A percentile compares a stretch with the other conserved stretches of the same genome.
Conservation (phyloP, 2,329 filamentous ascomycete species). For the Hymenoscyphus repandus region DNA sequence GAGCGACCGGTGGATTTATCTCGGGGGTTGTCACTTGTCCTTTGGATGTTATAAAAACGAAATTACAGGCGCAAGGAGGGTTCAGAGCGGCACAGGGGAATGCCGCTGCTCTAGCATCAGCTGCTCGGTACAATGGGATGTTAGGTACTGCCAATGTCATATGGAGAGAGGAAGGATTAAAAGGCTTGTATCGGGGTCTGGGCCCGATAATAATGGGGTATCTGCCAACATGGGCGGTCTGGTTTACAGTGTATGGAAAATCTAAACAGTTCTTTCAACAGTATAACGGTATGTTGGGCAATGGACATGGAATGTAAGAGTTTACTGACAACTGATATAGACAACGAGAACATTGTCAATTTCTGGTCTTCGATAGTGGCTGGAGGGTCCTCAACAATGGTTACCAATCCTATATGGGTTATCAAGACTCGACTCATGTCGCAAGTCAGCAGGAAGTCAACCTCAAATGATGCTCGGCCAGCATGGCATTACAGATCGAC, state of each 20-base stretch:
- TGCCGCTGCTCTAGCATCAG: conserved; percentile 20
- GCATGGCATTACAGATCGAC: conserved; percentile 91
- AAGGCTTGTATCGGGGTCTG: conserved; percentile 87
- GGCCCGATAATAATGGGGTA: conserved; percentile 95
- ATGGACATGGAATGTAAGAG: conserved; percentile 9
- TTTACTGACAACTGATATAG: conserved; percentile 36
- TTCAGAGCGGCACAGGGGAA: conserved; percentile 45
- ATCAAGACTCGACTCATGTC: conserved; percentile 99
- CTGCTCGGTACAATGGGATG: conserved; percentile 73
- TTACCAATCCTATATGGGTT: conserved; percentile 98
- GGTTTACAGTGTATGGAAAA: conserved; percentile 93
- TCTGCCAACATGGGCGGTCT: conserved; percentile 95
- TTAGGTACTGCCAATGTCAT: conserved; percentile 82
- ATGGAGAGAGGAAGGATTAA: conserved; percentile 80
- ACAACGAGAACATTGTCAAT: conserved; percentile 72
- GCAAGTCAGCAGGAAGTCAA: conserved; percentile 61
- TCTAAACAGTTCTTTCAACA: conserved; percentile 70
- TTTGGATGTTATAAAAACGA: conserved; percentile 98
- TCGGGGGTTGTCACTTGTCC: conserved; percentile 94
- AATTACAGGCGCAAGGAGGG: conserved; percentile 89
- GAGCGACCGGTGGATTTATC: conserved; percentile 83
- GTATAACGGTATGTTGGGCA: conserved; percentile 49
- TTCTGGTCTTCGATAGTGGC: conserved; percentile 88
- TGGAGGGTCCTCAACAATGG: conserved; percentile 86
- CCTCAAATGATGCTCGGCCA: conserved; percentile 50